Evolutionary conservation across 441 rosid genomes (phyloP), one percentile per base, ranked within the genome.

Genomic region (Manihot esculenta): DNA sequence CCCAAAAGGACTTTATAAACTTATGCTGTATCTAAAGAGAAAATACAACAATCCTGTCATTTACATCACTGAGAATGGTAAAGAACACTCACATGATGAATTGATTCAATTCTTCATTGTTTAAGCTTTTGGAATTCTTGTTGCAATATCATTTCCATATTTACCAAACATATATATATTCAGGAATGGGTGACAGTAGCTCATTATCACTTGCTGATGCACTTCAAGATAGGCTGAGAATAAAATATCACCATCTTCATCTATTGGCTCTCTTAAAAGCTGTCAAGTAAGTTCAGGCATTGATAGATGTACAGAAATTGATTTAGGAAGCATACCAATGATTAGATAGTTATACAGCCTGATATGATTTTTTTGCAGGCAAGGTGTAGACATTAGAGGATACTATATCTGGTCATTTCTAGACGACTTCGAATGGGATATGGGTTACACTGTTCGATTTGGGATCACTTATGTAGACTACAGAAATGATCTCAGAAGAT

Each of bases 51-150:
- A 78, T 67, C 83, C 82, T n/a, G 33, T 70, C 9, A 76, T 85
- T 11, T 77, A 73, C 61, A 78, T 85, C 10, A 85, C 87, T 11
- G 89, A 87, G 41, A 85, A 87, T 48, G 89, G 91, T 84, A 71
- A 60, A 66, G 0, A 8, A 38, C 9, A 23, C 33, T 23, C 38
- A 33, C 38, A 33, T 33, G 38, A 33, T 3, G 5, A 3, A 7
- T 33, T 33, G 38, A 38, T 38, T n/a, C 15, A 11, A 45, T 12
- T 45, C 49, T 45, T 45, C 17, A 45, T 45, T 10, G n/a, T 20
- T 7, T 18, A 20, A 35, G 38, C 1, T 20, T n/a, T 24, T n/a
- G 20, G 41, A 59, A 17, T 30, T 38, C 42, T 38, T 38, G 42
- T 38, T 38, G 42, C 9, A 5, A 38, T 38, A 38, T 38, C 42